phyloP scores from a whole-genome alignment of 495 filamentous ascomycete species.

The Aspergillus carlsbadensis region DNA sequence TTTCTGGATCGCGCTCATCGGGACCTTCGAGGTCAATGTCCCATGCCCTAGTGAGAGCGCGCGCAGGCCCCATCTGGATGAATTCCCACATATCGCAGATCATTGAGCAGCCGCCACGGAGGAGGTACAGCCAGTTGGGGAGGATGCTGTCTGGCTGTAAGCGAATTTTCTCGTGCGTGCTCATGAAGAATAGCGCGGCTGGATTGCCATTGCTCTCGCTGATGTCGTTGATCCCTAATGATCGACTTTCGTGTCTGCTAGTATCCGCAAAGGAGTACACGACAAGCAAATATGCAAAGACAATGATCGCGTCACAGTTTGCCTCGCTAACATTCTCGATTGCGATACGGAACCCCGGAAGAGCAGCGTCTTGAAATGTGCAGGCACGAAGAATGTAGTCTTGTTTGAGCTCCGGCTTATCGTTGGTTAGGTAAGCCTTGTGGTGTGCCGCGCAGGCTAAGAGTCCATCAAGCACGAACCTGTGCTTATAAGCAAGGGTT shows the following conservation, averaged over 20 bases:
- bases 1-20: neutral
- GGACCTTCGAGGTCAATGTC: neutral
- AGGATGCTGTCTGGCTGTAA: neutral
- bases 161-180: neutral
- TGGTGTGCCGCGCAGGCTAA: constrained; percentile 36
- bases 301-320: constrained; percentile 36
- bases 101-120: constrained; percentile 13
- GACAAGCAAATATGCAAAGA: constrained; percentile 35
- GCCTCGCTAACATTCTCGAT: constrained; percentile 20
- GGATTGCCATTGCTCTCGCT: too few relatives aligned
- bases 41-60: neutral
- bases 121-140: constrained; percentile 6
- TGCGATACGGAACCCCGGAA: constrained; percentile 31
- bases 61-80: neutral
- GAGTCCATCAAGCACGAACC: constrained; percentile 36
- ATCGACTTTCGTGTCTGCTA: neutral
- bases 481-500: constrained; percentile 18
- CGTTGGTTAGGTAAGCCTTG: constrained; percentile 18
- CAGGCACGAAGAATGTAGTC: constrained; percentile 23
- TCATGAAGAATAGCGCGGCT: neutral
- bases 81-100: constrained; percentile 1
- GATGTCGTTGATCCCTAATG: neutral
- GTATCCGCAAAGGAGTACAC: constrained; percentile 22
- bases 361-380: constrained; percentile 28
- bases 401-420: constrained; percentile 7